phyloP scores from a whole-genome alignment of 805 yeast genomes.

The Danielia reshetovae region DNA sequence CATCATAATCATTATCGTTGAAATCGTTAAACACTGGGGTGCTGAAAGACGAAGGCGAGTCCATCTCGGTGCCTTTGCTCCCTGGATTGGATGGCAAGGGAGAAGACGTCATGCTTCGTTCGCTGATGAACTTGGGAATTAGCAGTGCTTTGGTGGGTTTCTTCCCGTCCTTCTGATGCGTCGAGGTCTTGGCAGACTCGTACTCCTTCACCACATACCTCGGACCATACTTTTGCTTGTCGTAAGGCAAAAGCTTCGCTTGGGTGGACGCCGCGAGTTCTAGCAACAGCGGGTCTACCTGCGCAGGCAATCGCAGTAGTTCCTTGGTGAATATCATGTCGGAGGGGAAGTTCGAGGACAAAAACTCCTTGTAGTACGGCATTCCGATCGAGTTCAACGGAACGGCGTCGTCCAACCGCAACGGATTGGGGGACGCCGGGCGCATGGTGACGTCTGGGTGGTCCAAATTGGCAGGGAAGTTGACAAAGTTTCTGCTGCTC shows the following conservation, averaged over 20 bases:
- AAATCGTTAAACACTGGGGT: conserved; percentile 8
- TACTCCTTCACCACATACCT: conserved; percentile 48
- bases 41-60: conserved; percentile 9
- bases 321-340: conserved; percentile 57
- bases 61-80: conserved; percentile 1
- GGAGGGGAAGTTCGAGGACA: conserved; percentile 78
- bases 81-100: conserved; percentile 6
- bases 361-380: conserved; percentile 76
- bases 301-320: conserved; percentile 55
- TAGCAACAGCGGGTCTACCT: conserved; percentile 47
- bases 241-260: conserved; percentile 36
- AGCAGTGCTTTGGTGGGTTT: conserved; percentile 11
- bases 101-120: conserved; percentile 23
- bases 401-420: conserved; percentile 35
- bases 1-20: conserved; percentile 10
- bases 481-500: conserved; percentile 30
- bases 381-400: conserved; percentile 76
- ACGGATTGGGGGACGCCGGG: conserved; percentile 16
- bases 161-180: conserved; percentile 10
- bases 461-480: conserved; percentile 42
- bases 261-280: conserved; percentile 2
- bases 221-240: conserved; percentile 52
- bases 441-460: conserved; percentile 46
- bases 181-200: conserved; percentile 26
- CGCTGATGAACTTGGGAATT: conserved; percentile 60